These are phyloP conservation scores for Thymus mandschuricus DNA, from an alignment of 257 asterid genomes.

Conservation along the genomic window DNA sequence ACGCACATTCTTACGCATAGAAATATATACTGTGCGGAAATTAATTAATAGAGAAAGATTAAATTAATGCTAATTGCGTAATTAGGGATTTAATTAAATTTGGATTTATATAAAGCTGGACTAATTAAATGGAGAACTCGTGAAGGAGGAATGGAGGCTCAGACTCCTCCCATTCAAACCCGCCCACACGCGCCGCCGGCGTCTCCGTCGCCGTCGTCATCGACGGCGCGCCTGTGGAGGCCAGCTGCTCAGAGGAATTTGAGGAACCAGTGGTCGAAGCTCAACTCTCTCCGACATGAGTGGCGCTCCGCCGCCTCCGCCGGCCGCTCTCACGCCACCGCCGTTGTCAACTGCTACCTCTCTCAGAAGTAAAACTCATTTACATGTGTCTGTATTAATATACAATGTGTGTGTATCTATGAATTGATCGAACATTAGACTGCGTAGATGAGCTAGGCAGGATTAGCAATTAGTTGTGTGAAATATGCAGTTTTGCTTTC, in stretches of 20 bases:
- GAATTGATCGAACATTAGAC: neutral
- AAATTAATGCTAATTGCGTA: neutral
- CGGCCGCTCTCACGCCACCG: slow-evolving; percentile 77
- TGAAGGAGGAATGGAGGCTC: slow-evolving; percentile 25
- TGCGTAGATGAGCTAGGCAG: slow-evolving; percentile 8
- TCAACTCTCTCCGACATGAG: slow-evolving; percentile 58
- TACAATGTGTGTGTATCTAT: neutral
- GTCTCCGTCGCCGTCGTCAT: slow-evolving; percentile 31
- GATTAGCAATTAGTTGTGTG: too few species aligned
- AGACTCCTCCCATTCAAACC: slow-evolving; percentile 30
- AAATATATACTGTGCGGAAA: neutral
- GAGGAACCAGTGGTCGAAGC: slow-evolving; percentile 85
- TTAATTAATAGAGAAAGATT: too few species aligned
- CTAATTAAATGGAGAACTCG: neutral
- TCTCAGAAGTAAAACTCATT: slow-evolving; percentile 53
- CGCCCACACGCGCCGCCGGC: slow-evolving; percentile 30
- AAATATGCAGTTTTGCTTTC: slow-evolving; percentile 9
- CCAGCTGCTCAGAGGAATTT: slow-evolving; percentile 87
- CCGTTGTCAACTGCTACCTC: slow-evolving; percentile 72
- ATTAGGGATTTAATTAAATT: neutral
- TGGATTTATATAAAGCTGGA: neutral
- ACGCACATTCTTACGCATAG: neutral
- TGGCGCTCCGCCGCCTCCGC: slow-evolving; percentile 65
- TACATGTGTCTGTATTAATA: neutral
- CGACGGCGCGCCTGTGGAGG: slow-evolving; percentile 68